Base-by-base conservation (phyloP, 129 eudicot species). In the Lactuca sativa region DNA sequence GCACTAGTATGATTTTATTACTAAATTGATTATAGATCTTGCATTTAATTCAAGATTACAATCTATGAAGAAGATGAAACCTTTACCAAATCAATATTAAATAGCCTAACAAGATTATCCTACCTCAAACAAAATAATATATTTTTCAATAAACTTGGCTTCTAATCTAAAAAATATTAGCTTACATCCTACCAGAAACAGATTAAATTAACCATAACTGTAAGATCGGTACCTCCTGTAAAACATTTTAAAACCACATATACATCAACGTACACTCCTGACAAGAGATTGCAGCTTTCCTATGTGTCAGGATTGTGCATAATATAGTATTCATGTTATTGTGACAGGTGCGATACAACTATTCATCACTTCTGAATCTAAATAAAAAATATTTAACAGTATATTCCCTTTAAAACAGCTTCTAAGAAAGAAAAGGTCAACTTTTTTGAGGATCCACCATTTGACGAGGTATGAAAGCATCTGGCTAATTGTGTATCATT, bases 1-100 rank as follows among this genome's bases (percentile, higher is more conserved):
- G 51, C 12, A 71, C 34, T 15, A 5, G 48, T 47, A 55, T 15
- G 14, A 36, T 31, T 60, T 52, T 18, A 51, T 62, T 17, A 72
- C 6, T 49, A 25, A 4, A 60, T 13, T 51, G 36, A 51, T 7
- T 51, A 72, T n/a, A 72, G 47, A 62, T 52, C 54, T 72, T 38
- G 38, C 30, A 37, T 60, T 33, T 11, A 72, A 49, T 51, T 61
- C 68, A 62, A 53, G 53, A 51, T 52, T 72, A 72, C 40, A 62
- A 61, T 72, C 62, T 53, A 72, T 34, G 36, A 31, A 15, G 40
- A 72, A 62, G n/a, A 18, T 56, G 14, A 58, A 59, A 59, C 18
- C 4, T 10, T 11, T 40, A 17, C 62, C 14, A 18, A 48, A 49
- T 11, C 34, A 48, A 8, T 62, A 43, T 38, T 16, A 37, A 72